Conservation (phyloP, 2,329 filamentous ascomycete genomes). For the Diaporthe sp. region DNA sequence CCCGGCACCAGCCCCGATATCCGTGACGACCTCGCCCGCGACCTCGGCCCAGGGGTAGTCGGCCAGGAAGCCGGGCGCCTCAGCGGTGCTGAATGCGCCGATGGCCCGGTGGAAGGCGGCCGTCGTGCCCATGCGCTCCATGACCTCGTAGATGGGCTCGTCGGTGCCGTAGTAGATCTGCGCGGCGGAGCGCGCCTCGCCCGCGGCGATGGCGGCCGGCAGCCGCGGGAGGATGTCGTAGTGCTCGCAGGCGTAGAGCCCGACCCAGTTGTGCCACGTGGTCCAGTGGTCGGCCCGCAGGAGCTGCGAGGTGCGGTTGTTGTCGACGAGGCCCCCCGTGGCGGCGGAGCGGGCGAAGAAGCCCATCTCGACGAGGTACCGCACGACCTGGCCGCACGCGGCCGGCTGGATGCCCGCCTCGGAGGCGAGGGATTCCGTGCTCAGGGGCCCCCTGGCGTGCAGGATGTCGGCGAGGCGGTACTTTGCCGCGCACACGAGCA, state of each 20-base stretch:
- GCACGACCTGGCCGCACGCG: slow-evolving; percentile 6
- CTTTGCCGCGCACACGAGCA: slow-evolving; percentile 5
- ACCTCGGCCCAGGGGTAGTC: slow-evolving; percentile 60
- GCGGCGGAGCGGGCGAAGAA: slow-evolving; percentile 51
- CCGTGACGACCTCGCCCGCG: slow-evolving; percentile 50
- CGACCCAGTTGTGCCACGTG: slow-evolving; percentile 60
- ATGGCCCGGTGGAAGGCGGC: slow-evolving; percentile 54
- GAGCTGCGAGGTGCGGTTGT: slow-evolving; percentile 53
- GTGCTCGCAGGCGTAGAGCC: slow-evolving; percentile 59
- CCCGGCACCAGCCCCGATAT: slow-evolving; percentile 55
- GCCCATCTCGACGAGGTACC: slow-evolving; percentile 19
- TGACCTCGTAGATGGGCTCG: slow-evolving; percentile 56
- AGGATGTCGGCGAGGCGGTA: slow-evolving; percentile 9
- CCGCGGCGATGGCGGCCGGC: slow-evolving; percentile 48
- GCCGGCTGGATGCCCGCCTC: neutral
- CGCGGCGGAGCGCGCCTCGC: slow-evolving; percentile 48
- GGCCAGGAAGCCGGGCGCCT: slow-evolving; percentile 55
- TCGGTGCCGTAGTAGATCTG: slow-evolving; percentile 59
- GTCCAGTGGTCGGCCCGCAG: slow-evolving; percentile 57
- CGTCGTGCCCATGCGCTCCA: slow-evolving; percentile 51
- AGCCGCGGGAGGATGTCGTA: slow-evolving; percentile 59
- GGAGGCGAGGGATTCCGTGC: neutral
- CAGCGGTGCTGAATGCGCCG: slow-evolving; percentile 53
- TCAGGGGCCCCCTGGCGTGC: neutral
- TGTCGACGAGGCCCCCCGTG: slow-evolving; percentile 49